These are phyloP conservation scores for Hyaloscypha variabilis DNA, from an alignment of 495 filamentous ascomycete genomes.

Conservation along the genomic window DNA sequence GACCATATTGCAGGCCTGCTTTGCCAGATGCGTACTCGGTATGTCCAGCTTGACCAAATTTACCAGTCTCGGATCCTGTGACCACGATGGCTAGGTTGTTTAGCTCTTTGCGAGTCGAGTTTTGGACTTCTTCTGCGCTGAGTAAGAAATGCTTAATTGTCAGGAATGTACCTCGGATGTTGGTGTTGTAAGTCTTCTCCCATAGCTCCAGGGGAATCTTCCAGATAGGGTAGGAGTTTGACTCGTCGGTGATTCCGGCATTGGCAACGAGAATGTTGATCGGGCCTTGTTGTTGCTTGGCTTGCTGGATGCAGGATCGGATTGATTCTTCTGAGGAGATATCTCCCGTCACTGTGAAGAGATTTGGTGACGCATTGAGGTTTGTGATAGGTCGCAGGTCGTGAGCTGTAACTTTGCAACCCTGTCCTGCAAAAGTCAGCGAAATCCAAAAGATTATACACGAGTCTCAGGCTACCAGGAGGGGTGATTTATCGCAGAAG, in stretches of 20 bases:
- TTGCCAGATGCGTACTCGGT: conserved; percentile 54
- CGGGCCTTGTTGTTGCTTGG: conserved; percentile 50
- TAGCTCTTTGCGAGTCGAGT: conserved; percentile 39
- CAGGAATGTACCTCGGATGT: conserved; percentile 56
- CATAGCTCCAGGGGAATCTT: conserved; percentile 52
- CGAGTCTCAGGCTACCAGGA: no score
- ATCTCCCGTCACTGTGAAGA: conserved; percentile 47
- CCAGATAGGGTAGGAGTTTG: conserved; percentile 51
- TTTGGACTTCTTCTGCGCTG: conserved; percentile 40
- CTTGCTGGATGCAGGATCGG: conserved; percentile 42
- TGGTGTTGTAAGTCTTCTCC: conserved; percentile 53
- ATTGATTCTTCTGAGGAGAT: conserved; percentile 51
- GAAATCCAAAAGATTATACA: no score
- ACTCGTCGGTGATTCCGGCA: conserved; percentile 51
- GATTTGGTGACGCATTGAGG: conserved; percentile 33
- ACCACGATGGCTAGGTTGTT: conserved; percentile 56
- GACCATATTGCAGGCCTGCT: conserved; percentile 55
- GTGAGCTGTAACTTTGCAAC: conserved; percentile 56
- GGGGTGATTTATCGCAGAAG: not conserved
- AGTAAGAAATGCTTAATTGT: conserved; percentile 61
- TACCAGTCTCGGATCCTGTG: conserved; percentile 52
- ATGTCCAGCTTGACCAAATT: conserved; percentile 54
- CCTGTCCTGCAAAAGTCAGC: conserved; percentile 43
- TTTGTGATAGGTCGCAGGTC: conserved; percentile 41
- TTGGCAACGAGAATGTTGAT: conserved; percentile 57